Evolutionary conservation across 495 filamentous ascomycete genomes (phyloP).

Genomic region (Talaromyces borbonicus): DNA sequence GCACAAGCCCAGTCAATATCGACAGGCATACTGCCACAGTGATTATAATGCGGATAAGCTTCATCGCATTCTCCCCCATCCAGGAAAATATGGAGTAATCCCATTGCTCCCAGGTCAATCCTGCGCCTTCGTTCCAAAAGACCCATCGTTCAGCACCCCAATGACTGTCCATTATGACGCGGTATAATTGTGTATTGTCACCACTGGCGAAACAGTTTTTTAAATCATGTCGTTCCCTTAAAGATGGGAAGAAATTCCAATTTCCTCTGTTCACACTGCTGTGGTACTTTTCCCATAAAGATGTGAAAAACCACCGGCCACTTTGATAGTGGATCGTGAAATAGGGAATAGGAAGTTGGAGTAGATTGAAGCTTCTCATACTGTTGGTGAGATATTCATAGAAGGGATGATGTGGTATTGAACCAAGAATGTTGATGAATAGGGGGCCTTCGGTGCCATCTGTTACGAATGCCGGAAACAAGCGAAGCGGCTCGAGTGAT

Average conservation of each 20-base stretch:
- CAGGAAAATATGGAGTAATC: conserved; percentile 7
- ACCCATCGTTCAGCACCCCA: conserved; percentile 26
- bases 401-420: conserved; percentile 11
- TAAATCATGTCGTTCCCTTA: background rate
- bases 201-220: background rate
- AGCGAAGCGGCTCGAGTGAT: conserved; percentile 11
- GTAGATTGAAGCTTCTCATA: conserved; percentile 9
- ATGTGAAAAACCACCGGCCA: conserved; percentile 14
- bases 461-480: conserved; percentile 12
- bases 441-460: conserved; percentile 13
- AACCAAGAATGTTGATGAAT: conserved; percentile 13
- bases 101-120: conserved; percentile 37
- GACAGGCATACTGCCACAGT: background rate
- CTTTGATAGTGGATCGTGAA: conserved; percentile 10
- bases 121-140: conserved; percentile 31
- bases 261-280: background rate
- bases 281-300: conserved; percentile 16
- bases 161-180: conserved; percentile 34
- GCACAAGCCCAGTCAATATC: background rate
- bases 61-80: conserved; percentile 2
- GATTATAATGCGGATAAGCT: background rate
- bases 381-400: conserved; percentile 12
- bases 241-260: background rate
- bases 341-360: conserved; percentile 10
- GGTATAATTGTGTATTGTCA: conserved; percentile 9